Conservation (phyloP, 2,329 filamentous ascomycete genomes). For the Aurifilum marmelostoma region DNA sequence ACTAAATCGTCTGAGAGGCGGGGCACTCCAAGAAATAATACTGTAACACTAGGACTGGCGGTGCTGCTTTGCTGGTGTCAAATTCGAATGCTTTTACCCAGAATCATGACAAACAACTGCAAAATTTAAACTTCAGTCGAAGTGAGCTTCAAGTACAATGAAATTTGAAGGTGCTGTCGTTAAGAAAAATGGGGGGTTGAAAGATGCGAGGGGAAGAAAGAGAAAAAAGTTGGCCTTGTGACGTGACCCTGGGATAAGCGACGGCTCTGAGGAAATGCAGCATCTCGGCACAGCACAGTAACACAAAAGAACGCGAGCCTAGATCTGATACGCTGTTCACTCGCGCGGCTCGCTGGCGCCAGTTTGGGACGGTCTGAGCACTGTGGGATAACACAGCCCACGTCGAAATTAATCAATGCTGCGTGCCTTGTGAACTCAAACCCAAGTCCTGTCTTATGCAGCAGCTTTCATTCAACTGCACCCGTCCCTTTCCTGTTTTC, state of each 20-base stretch:
- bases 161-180: not conserved
- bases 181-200: not conserved
- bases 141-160: not conserved
- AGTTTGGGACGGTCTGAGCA: not conserved
- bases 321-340: not conserved
- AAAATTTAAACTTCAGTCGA: too few species aligned
- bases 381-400: slow-evolving; percentile 4
- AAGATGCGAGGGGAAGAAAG: not conserved
- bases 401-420: not conserved
- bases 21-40: not conserved
- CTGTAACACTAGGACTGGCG: not conserved
- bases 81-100: not conserved
- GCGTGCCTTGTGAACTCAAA: not conserved
- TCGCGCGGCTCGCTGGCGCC: not conserved
- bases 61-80: not conserved
- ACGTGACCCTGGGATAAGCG: not conserved
- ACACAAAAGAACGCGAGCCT: not conserved
- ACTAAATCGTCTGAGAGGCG: not conserved
- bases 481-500: not conserved
- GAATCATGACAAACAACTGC: not conserved
- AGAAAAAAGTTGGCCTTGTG: not conserved
- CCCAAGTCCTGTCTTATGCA: not conserved
- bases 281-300: not conserved
- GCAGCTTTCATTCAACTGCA: not conserved
- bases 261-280: not conserved